Conservation (phyloP, 176 grass and related monocot genomes). For the Ampelocalamus luodianensis region DNA sequence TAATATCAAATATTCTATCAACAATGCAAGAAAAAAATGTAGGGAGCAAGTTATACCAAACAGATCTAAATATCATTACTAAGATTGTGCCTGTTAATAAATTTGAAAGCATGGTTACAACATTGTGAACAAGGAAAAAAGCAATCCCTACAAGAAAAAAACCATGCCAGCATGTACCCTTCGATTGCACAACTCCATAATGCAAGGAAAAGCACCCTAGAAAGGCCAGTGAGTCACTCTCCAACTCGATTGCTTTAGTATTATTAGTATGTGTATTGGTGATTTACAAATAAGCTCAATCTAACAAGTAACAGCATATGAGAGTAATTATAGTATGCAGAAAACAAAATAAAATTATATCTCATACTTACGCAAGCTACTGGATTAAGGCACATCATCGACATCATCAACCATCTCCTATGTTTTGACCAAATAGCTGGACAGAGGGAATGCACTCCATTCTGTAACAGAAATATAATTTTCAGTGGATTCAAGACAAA, state of each 20-base stretch:
- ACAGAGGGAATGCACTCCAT: slow-evolving; percentile 80
- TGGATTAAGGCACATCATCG: slow-evolving; percentile 83
- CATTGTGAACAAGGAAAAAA: background rate
- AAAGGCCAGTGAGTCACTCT: background rate
- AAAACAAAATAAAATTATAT: background rate
- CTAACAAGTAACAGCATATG: background rate
- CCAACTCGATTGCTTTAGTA: background rate
- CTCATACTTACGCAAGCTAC: slow-evolving; percentile 65
- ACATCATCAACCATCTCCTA: slow-evolving; percentile 79
- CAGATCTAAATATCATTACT: background rate
- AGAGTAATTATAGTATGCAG: slow-evolving; percentile 9
- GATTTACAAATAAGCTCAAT: background rate
- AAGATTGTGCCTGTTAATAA: background rate
- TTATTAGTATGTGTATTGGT: background rate
- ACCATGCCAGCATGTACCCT: background rate
- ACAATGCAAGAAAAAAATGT: background rate
- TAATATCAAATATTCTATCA: background rate
- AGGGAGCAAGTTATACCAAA: background rate
- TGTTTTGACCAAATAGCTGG: slow-evolving; percentile 84
- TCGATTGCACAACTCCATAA: slow-evolving; percentile 18
- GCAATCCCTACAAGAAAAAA: background rate
- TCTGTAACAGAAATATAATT: slow-evolving; percentile 48
- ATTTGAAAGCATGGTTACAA: background rate
- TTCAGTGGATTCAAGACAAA: slow-evolving; percentile 16
- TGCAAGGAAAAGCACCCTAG: background rate